Conservation (phyloP, 1,284 basidiomycete genomes). For the Ustilago sp. region DNA sequence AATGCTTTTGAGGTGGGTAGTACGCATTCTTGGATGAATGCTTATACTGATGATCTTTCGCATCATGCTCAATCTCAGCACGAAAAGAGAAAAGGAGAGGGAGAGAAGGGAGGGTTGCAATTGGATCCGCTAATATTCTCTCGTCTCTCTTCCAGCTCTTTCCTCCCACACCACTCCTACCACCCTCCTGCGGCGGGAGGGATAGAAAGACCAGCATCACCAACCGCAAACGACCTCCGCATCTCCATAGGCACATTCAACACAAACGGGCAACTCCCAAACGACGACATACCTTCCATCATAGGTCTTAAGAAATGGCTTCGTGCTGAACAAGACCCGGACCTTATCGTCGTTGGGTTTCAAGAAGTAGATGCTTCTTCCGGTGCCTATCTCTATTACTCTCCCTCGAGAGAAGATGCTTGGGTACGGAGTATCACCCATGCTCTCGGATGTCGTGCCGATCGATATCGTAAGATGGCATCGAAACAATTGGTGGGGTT, state of each 20-base stretch:
- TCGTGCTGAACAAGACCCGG: conserved; percentile 45
- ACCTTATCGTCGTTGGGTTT: conserved; percentile 50
- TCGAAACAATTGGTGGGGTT: conserved; percentile 55
- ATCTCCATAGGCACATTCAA: conserved; percentile 49
- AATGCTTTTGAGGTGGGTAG: conserved; percentile 21
- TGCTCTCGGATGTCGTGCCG: conserved; percentile 29
- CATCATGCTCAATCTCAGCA: background rate
- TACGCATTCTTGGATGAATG: conserved; percentile 36
- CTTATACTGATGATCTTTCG: conserved; percentile 33
- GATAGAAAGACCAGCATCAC: conserved; percentile 29
- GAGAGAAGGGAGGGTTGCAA: background rate
- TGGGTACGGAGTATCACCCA: conserved; percentile 30
- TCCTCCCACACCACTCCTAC: conserved; percentile 13
- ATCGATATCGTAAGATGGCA: conserved; percentile 36
- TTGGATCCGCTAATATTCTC: conserved; percentile 45
- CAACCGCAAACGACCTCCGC: conserved; percentile 45
- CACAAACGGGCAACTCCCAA: conserved; percentile 33
- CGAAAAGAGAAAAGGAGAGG: background rate
- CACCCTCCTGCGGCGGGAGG: background rate
- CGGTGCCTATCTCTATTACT: conserved; percentile 57
- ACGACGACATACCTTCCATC: conserved; percentile 19
- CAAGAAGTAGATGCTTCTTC: conserved; percentile 53
- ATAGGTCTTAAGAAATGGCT: conserved; percentile 49
- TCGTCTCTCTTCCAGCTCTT: conserved; percentile 41
- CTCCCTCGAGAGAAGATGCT: conserved; percentile 40